Base-by-base conservation (phyloP, 768 basidiomycete genomes). In the Rhodotorula taiwanensis region DNA sequence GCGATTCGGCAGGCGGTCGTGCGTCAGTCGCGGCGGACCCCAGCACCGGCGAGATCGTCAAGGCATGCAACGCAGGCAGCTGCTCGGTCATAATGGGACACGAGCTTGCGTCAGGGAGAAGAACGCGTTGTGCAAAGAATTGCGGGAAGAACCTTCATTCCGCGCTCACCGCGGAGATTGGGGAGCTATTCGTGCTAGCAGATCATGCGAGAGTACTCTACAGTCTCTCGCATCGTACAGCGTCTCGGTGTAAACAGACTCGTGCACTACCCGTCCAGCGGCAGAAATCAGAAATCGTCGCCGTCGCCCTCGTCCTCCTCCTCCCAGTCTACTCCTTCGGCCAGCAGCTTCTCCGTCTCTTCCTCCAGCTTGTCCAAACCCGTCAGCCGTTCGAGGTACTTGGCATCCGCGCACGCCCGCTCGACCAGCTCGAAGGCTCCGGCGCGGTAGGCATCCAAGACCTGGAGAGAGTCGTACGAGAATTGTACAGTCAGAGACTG, bases 391-490 rank as follows among this genome's bases (percentile, higher is more conserved):
- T 88, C 87, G 34, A 93, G 77, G 71, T 84, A 88, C 54, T 84
- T 83, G 9, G 79, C 77, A 67, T 95, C 89, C 68, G 91, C 89
- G 75, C 90, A 93, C 7, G 87, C 92, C 62, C 82, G 77, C 25
- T 86, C 73, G 21, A 97, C 75, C 84, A 93, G 85, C 21, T 79
- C 79, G 70, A 90, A 90, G 0, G 92, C 91, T 33, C 84, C 78
- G n/a, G 76, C 77, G 69, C 86, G 84, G 74, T 97, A 99, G 16
- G 85, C 87, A n/a, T 81, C 76, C 36, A 97, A 64, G 23, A 95
- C 84, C 88, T 91, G 69, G 16, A n/a, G n/a, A n/a, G n/a, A n/a
- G n/a, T n/a, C n/a, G n/a, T n/a, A n/a, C n/a, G n/a, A n/a, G n/a
- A n/a, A n/a, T n/a, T n/a, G n/a, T n/a, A n/a, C n/a, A n/a, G n/a